phyloP scores from a whole-genome alignment of 1,139 yeast species.

The Arxiozyma slooffiae region DNA sequence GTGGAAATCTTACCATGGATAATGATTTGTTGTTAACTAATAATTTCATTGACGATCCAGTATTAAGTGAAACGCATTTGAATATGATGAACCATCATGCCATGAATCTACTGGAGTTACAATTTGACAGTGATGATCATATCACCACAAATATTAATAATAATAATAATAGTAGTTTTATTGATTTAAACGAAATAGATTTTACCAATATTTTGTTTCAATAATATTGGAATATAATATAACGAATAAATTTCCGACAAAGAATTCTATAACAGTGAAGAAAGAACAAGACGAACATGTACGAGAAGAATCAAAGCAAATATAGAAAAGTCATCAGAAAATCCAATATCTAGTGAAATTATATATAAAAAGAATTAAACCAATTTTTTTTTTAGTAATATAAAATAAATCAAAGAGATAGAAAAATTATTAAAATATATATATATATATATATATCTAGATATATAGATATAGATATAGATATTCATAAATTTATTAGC shows the following conservation, averaged over 20 bases:
- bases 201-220: slow-evolving; percentile 29
- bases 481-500: slow-evolving; percentile 5
- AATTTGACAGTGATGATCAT: no score
- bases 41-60: slow-evolving; percentile 2
- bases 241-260: not conserved
- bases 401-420: not conserved
- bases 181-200: slow-evolving; percentile 27
- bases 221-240: slow-evolving; percentile 8
- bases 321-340: not conserved
- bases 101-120: no score
- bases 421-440: not conserved
- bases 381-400: not conserved
- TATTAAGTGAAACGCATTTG: not conserved
- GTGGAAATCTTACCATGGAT: not conserved
- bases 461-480: no score
- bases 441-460: no score
- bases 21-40: not conserved
- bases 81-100: not conserved
- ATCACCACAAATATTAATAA: not conserved
- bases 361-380: not conserved
- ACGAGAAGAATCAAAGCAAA: not conserved
- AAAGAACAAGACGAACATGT: no score
- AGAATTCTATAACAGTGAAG: not conserved
- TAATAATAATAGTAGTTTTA: slow-evolving; percentile 1
- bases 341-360: not conserved